Conservation (phyloP, 257 asterid genomes). For the Ajuga chamaepitys region DNA sequence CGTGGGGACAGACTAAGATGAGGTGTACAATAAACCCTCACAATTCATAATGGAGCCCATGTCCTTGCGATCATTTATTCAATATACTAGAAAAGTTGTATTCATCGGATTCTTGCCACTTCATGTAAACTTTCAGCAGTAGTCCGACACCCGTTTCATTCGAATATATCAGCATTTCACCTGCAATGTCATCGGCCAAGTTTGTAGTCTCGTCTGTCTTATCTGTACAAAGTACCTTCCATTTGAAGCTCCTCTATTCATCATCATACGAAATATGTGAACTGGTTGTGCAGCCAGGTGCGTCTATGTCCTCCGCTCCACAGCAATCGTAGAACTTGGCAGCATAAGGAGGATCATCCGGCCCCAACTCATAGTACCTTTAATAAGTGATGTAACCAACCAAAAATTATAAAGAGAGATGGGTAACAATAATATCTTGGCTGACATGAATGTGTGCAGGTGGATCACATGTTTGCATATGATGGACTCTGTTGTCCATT, state of each 20-base stretch:
- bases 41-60: slow-evolving; percentile 3
- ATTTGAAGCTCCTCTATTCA: slow-evolving; percentile 20
- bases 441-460: not conserved
- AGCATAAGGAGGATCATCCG: slow-evolving; percentile 86
- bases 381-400: slow-evolving; percentile 6
- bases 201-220: not conserved
- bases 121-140: not conserved
- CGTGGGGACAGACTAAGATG: slow-evolving; percentile 24
- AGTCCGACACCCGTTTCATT: not conserved
- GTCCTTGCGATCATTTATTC: slow-evolving; percentile 16
- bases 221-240: not conserved
- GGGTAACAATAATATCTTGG: not conserved
- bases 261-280: slow-evolving; percentile 74
- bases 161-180: not conserved
- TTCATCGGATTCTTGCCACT: slow-evolving; percentile 19
- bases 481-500: not conserved
- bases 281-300: slow-evolving; percentile 73
- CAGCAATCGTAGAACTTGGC: slow-evolving; percentile 95
- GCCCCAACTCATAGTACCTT: slow-evolving; percentile 86
- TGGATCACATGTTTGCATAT: not conserved
- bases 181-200: not conserved
- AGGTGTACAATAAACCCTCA: not conserved
- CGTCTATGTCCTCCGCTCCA: slow-evolving; percentile 74
- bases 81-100: slow-evolving; percentile 10
- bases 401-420: not conserved